These are phyloP conservation scores for Backusella morwellensis DNA, from an alignment of 192 early-diverging fungal species.

Conservation along the genomic window DNA sequence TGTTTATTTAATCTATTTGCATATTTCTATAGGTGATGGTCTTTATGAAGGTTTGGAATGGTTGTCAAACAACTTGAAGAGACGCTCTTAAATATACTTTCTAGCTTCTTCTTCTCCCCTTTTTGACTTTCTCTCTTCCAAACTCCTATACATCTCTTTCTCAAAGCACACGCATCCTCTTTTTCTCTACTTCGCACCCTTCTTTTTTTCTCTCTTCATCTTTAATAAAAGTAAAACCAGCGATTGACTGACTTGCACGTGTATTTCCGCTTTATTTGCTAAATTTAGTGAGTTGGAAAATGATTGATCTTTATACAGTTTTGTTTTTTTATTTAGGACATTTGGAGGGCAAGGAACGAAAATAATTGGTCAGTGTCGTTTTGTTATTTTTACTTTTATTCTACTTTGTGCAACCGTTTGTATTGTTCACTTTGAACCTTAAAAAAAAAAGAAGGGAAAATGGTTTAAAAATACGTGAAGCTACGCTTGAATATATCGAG, in stretches of 20 bases:
- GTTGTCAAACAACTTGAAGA: constrained; percentile 73
- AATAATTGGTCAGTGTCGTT: background rate
- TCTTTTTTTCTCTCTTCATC: background rate
- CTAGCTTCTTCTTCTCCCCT: background rate
- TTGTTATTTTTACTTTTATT: background rate
- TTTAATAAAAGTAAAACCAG: constrained; percentile 8
- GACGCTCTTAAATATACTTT: constrained; percentile 36
- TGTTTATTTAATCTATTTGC: background rate
- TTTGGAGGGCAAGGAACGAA: background rate
- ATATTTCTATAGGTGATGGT: constrained; percentile 71
- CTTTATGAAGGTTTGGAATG: constrained; percentile 97
- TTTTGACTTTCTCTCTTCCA: background rate
- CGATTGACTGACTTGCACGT: constrained; percentile 7
- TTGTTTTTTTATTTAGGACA: background rate
- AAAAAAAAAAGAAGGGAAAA: background rate
- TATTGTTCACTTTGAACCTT: background rate
- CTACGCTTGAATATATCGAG: background rate
- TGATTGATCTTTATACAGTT: background rate
- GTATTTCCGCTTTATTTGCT: constrained; percentile 2
- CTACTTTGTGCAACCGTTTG: background rate
- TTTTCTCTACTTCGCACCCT: background rate
- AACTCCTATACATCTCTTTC: background rate
- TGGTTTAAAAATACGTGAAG: background rate
- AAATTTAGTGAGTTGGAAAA: constrained; percentile 1
- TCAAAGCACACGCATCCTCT: background rate